These are phyloP conservation scores for Talaromyces sp. DNA, from an alignment of 2,329 filamentous ascomycete genomes.

Conservation along the genomic window DNA sequence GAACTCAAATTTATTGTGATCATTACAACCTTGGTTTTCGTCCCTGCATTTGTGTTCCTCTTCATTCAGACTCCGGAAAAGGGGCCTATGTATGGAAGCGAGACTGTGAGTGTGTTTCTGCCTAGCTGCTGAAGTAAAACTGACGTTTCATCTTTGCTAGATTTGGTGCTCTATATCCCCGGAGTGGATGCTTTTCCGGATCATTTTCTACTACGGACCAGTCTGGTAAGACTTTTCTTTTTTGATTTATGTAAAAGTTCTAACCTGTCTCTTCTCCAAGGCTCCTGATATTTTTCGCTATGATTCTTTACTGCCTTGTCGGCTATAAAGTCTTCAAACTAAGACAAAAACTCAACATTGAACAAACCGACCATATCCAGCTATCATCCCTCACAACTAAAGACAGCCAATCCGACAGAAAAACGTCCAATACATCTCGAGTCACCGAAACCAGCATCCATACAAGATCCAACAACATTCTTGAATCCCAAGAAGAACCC, in stretches of 20 bases:
- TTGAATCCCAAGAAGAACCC: not conserved
- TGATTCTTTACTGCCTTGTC: constrained; percentile 21
- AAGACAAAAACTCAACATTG: constrained; percentile 24
- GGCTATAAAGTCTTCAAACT: constrained; percentile 28
- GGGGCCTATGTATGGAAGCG: constrained; percentile 32
- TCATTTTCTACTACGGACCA: constrained; percentile 31
- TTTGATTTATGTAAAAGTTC: not conserved
- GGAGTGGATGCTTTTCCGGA: constrained; percentile 29
- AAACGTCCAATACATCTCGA: not conserved
- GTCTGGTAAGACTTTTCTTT: constrained; percentile 23
- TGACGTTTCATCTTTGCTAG: constrained; percentile 13
- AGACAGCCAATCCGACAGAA: constrained; percentile 11
- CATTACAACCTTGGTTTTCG: constrained; percentile 26
- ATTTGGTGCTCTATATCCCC: constrained; percentile 35
- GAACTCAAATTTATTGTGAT: constrained; percentile 25
- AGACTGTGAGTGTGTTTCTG: constrained; percentile 21
- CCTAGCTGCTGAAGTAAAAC: not conserved
- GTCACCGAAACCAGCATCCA: not conserved
- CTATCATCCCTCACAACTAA: constrained; percentile 16
- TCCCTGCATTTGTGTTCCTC: constrained; percentile 30
- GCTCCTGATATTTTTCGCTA: constrained; percentile 20
- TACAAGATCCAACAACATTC: not conserved
- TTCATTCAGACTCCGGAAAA: constrained; percentile 25
- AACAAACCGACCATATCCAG: constrained; percentile 22
- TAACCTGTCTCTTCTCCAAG: constrained; percentile 12